phyloP scores from a whole-genome alignment of 202 grass and related monocot species.

The Eragrostis tef region DNA sequence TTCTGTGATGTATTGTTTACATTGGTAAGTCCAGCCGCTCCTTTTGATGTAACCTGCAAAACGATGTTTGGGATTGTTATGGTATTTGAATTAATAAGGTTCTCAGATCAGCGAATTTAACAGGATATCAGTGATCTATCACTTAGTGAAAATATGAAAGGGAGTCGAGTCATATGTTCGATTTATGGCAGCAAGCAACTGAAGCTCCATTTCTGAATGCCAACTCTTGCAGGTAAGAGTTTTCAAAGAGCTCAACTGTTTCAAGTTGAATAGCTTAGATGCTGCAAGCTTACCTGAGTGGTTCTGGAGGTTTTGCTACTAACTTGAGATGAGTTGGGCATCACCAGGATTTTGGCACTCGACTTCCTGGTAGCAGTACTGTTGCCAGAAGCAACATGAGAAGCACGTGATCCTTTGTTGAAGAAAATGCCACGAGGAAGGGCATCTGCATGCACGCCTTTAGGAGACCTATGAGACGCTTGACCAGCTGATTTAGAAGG shows the following conservation, averaged over 20 bases:
- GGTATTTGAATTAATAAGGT: not conserved
- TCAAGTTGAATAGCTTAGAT: not conserved
- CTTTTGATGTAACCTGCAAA: constrained; percentile 48
- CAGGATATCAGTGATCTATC: not conserved
- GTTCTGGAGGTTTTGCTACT: constrained; percentile 32
- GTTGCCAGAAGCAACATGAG: constrained; percentile 42
- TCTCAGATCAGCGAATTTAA: not conserved
- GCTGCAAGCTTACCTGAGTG: constrained; percentile 47
- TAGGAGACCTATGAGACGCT: constrained; percentile 33
- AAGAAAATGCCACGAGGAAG: constrained; percentile 27
- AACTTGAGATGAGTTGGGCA: constrained; percentile 44
- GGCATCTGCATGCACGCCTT: constrained; percentile 28
- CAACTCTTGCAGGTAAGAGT: not conserved
- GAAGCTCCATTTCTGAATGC: constrained; percentile 15
- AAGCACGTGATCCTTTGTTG: constrained; percentile 42
- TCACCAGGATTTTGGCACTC: constrained; percentile 27
- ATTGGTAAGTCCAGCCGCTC: not conserved
- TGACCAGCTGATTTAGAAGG: constrained; percentile 43
- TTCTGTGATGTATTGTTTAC: constrained; percentile 37
- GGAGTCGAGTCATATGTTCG: not conserved
- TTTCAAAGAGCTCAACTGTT: not conserved
- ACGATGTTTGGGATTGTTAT: constrained; percentile 32
- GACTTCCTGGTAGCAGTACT: constrained; percentile 22
- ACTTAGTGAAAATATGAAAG: not conserved
- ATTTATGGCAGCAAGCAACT: constrained; percentile 16